Evolutionary conservation across 1,284 basidiomycete genomes (phyloP), one percentile per base, ranked within the genome.

Genomic region (Ceratobasidium sp.): DNA sequence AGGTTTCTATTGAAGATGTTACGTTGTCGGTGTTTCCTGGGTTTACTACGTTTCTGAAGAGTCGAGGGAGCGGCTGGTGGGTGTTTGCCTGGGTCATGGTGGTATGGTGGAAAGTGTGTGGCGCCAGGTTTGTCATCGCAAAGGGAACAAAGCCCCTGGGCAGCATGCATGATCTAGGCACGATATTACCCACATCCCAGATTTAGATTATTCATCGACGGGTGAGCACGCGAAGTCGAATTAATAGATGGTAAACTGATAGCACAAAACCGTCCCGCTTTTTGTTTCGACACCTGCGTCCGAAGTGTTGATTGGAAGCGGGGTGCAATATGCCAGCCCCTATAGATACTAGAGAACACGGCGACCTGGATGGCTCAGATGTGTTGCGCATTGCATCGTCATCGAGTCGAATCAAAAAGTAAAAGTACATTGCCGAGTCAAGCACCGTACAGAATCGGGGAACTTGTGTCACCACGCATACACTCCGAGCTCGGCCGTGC

Each of bases 1-100:
- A 90, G 78, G 85, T 92, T 15, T 76, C 82, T 17, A 65, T 92
- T 29, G 87, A 91, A 80, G 90, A 93, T 81, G 88, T 92, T 77
- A 89, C 87, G 32, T 76, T 83, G 15, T 83, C 88, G 76, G 92
- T 93, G 13, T 92, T 90, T 81, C 87, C 88, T 43, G 87, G 87
- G 0, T 90, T 93, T 80, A 82, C 85, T 0, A 51, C 61, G 9
- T 90, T 91, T 80, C 80, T 93, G 51, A 83, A 82, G 66, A 79
- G 77, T 17, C 83, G 86, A 71, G 88, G 87, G 5, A 59, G 81
- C 17, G 83, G 83, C n/a, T 88, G 87, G 87, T 82, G 81, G 79
- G n/a, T 86, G 2, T 88, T 90, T 68, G 86, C 82, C 5, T 77
- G 61, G 34, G 76, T 86, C 1, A 81, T 91, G 5, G 81, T 83